These are phyloP conservation scores for Polytrichum commune DNA, from an alignment of 225 moss, liverwort and hornwort genomes.

Conservation along the genomic window DNA sequence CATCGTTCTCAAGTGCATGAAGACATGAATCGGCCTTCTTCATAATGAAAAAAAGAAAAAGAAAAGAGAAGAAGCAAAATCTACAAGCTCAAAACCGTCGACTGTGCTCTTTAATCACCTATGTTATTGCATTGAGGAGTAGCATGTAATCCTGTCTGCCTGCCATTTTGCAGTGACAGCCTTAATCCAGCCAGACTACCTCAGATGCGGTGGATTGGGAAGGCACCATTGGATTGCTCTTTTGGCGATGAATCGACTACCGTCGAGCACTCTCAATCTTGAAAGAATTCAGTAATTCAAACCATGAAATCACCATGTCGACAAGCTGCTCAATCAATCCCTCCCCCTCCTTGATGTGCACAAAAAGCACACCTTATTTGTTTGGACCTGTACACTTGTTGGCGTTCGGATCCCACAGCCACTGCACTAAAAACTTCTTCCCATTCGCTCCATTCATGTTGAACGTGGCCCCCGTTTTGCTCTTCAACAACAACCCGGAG, in stretches of 20 bases:
- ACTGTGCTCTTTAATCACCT: neutral
- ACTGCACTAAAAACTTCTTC: slow-evolving; percentile 55
- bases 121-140: neutral
- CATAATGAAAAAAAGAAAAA: no score
- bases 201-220: neutral
- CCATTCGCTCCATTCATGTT: slow-evolving; percentile 52
- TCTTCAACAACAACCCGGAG: slow-evolving; percentile 20
- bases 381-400: slow-evolving; percentile 12
- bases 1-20: no score
- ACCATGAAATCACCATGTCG: no score
- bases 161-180: neutral
- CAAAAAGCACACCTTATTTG: neutral
- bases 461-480: slow-evolving; percentile 44
- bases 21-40: no score
- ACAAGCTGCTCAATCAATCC: no score
- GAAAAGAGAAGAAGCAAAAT: no score
- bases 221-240: neutral
- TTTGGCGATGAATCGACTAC: no score
- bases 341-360: neutral
- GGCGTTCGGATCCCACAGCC: slow-evolving; percentile 41
- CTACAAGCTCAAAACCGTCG: no score
- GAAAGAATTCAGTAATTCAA: no score
- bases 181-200: neutral
- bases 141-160: neutral
- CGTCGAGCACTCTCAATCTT: no score